A percentile compares a stretch with the other conserved stretches of the same genome.
These are phyloP conservation scores for Alternaria consortialis DNA, from an alignment of 2,329 filamentous ascomycete species.

Conservation along the genomic window DNA sequence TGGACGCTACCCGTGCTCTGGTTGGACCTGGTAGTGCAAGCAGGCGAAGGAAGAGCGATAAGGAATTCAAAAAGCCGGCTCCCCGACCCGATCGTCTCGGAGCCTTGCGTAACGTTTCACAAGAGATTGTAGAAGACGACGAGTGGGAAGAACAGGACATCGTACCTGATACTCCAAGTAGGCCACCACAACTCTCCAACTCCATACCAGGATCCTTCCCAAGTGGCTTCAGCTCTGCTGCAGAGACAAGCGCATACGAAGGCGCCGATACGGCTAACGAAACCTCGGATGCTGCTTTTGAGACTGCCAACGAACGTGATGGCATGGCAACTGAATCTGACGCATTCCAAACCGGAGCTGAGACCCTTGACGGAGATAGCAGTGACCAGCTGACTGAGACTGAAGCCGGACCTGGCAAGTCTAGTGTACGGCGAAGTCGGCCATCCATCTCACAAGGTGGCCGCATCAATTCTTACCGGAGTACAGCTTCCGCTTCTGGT, in stretches of 20 bases:
- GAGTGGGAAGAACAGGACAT: constrained; percentile 83
- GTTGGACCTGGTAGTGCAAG: constrained; percentile 55
- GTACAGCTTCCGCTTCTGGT: constrained; percentile 86
- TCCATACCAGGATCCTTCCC: constrained; percentile 44
- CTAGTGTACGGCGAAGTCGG: constrained; percentile 48
- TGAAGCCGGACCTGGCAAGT: constrained; percentile 62
- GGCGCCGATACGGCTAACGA: constrained; percentile 86
- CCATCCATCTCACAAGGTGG: constrained; percentile 58
- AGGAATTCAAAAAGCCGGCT: constrained; percentile 80
- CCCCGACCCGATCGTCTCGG: constrained; percentile 77
- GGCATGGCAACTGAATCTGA: constrained; percentile 81
- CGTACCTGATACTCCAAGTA: constrained; percentile 64
- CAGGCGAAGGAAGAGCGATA: constrained; percentile 66
- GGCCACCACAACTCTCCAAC: constrained; percentile 39
- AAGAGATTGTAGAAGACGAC: constrained; percentile 81
- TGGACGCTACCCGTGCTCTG: constrained; percentile 72
- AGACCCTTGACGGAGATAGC: constrained; percentile 74
- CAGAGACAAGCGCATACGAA: constrained; percentile 63
- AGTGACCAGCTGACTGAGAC: constrained; percentile 88
- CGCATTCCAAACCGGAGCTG: constrained; percentile 92
- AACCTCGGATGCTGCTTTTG: constrained; percentile 68
- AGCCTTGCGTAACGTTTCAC: constrained; percentile 73
- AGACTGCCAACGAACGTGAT: constrained; percentile 79
- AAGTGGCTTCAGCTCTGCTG: constrained; percentile 46
- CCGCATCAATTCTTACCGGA: constrained; percentile 76